Evolutionary conservation across 2,329 filamentous ascomycete species (phyloP).

Genomic region (Alternaria burnsii): DNA sequence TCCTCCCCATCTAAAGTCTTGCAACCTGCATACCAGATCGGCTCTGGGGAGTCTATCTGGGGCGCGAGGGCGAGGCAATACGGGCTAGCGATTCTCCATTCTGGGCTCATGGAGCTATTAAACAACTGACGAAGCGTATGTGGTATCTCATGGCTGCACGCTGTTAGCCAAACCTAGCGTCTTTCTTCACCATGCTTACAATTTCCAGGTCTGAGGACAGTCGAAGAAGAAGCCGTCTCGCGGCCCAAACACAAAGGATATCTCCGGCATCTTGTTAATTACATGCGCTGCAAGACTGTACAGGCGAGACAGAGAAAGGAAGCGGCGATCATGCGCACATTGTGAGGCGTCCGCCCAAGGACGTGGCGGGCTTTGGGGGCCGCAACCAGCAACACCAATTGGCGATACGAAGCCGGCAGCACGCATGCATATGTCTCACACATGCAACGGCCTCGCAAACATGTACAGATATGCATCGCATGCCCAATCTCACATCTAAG

Average conservation of each 20-base stretch:
- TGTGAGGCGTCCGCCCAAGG: constrained; percentile 7
- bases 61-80: constrained; percentile 47
- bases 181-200: constrained; percentile 25
- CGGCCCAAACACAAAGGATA: constrained; percentile 49
- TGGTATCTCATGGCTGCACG: constrained; percentile 43
- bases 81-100: constrained; percentile 45
- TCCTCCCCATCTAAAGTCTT: constrained; percentile 45
- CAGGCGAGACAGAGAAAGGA: background rate
- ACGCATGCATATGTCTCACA: background rate
- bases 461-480: background rate
- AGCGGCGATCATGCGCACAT: constrained; percentile 3
- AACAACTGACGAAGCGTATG: constrained; percentile 46
- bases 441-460: background rate
- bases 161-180: constrained; percentile 26
- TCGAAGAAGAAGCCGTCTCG: constrained; percentile 50
- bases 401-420: background rate
- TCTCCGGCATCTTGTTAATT: constrained; percentile 36
- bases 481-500: background rate
- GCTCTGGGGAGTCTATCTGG: constrained; percentile 33
- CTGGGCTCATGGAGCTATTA: constrained; percentile 42
- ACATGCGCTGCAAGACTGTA: background rate
- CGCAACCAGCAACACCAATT: constrained; percentile 2
- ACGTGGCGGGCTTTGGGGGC: constrained; percentile 11
- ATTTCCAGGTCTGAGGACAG: constrained; percentile 49
- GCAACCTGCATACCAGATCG: constrained; percentile 47